Evolutionary conservation across 352 stramenopile genomes (phyloP), one percentile per base, ranked within the genome.

Genomic region (Phytophthora citricola): DNA sequence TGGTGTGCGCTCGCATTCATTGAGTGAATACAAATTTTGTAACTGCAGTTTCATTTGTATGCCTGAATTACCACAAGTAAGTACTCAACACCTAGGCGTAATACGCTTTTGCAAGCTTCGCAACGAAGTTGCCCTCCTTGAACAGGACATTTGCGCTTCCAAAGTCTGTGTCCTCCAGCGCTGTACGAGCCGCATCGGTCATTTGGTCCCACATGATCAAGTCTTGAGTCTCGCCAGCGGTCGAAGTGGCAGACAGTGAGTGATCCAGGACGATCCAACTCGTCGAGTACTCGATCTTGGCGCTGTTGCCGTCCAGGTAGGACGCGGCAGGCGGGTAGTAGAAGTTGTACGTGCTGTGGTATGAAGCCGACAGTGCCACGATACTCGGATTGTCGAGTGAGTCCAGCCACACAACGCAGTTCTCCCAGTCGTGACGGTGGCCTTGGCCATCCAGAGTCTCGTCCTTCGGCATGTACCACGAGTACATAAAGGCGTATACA

Each of bases 401-500:
- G 54, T 74, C 63, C 51, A 77, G 45, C 72, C 68, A 80, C 4
- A 80, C 55, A 8, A 80, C 60, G 43, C 73, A 55, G 49, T 73
- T 65, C 44, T 77, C 72, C 68, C 68, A 80, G 40, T 80, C 67
- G 48, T 80, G 72, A 48, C 72, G 72, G 57, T 79, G 67, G 11
- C 72, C 72, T 2, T 70, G 36, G 12, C 45, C 45, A 20, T 61
- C 45, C 27, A 61, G 61, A 26, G 53, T 67, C 34, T 69, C 68
- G 52, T 80, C 73, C 65, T 80, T 80, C 20, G 70, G 64, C 50
- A 80, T 71, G 64, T 80, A 80, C 71, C 71, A 78, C 31, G 66
- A 64, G 61, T 71, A 71, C 63, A 71, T 71, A 66, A 71, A 50
- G 8, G 55, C 63, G 24, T 63, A 61, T 7, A 52, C 53, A 1